Conservation (phyloP, 495 filamentous ascomycete species). For the Penicillium ochrochloron region DNA sequence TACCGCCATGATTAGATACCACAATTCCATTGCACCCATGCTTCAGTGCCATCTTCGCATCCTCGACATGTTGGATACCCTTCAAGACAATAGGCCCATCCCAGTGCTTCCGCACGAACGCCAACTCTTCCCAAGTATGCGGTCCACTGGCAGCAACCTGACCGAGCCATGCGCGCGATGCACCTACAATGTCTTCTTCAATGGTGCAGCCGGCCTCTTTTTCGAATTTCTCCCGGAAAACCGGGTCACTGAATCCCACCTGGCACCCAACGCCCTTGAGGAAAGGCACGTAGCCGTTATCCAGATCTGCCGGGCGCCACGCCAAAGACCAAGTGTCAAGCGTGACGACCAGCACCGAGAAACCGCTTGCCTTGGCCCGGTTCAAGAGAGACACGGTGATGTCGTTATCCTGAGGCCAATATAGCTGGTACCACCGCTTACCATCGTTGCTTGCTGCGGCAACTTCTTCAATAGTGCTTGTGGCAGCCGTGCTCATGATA, state of each 20-base stretch:
- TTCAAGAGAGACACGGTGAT: slow-evolving; percentile 63
- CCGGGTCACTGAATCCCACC: slow-evolving; percentile 60
- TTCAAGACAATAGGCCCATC: slow-evolving; percentile 61
- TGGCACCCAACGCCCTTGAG: slow-evolving; percentile 49
- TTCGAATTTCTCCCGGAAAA: slow-evolving; percentile 61
- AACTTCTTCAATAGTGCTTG: slow-evolving; percentile 60
- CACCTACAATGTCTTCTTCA: slow-evolving; percentile 54
- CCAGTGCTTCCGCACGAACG: slow-evolving; percentile 60
- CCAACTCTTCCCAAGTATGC: slow-evolving; percentile 64
- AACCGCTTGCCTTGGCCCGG: slow-evolving; percentile 60
- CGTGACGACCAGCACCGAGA: slow-evolving; percentile 52
- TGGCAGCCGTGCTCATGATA: slow-evolving; percentile 61
- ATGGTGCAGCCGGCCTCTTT: slow-evolving; percentile 49
- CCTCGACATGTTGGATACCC: slow-evolving; percentile 55
- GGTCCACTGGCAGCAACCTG: slow-evolving; percentile 54
- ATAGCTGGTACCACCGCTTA: slow-evolving; percentile 68
- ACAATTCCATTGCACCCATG: slow-evolving; percentile 57
- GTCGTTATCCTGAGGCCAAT: slow-evolving; percentile 65
- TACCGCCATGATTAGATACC: slow-evolving; percentile 60
- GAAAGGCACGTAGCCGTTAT: slow-evolving; percentile 61
- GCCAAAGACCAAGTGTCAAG: slow-evolving; percentile 50
- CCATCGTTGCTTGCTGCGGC: slow-evolving; percentile 44
- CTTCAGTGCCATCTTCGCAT: slow-evolving; percentile 53
- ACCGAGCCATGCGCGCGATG: slow-evolving; percentile 53
- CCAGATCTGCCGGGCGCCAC: slow-evolving; percentile 66